Conservation (phyloP, 2,329 filamentous ascomycete genomes). For the Fusarium musae region DNA sequence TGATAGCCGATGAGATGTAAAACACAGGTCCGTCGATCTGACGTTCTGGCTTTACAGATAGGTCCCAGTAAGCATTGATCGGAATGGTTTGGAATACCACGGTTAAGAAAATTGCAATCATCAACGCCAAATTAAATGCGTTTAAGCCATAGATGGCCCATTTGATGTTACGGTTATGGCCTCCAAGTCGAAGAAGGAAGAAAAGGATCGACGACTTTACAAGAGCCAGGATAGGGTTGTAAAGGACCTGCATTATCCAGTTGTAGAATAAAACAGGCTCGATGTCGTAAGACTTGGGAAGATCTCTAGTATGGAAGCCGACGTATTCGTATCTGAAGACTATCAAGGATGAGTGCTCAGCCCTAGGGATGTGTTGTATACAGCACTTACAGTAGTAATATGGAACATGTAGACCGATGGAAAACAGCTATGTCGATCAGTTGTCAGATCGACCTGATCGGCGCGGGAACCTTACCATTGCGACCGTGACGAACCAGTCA, state of each 20-base stretch:
- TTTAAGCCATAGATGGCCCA: conserved; percentile 50
- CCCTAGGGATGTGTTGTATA: accelerated
- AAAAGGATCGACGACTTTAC: conserved; percentile 58
- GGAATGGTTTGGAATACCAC: conserved; percentile 56
- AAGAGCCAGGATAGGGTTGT: conserved; percentile 59
- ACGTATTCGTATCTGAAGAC: conserved; percentile 35
- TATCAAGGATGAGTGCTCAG: background rate
- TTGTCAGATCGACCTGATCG: background rate
- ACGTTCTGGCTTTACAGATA: conserved; percentile 4
- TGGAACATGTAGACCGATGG: conserved; percentile 23
- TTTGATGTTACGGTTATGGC: conserved; percentile 39
- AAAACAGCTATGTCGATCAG: conserved; percentile 13
- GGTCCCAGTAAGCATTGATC: conserved; percentile 50
- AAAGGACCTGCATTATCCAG: conserved; percentile 47
- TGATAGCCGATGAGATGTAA: conserved; percentile 50
- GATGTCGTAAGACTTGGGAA: conserved; percentile 23
- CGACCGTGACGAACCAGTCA: conserved; percentile 29
- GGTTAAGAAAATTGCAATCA: conserved; percentile 50
- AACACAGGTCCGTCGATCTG: conserved; percentile 47
- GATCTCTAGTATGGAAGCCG: conserved; percentile 17
- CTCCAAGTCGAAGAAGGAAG: conserved; percentile 56
- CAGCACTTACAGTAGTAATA: conserved; percentile 29
- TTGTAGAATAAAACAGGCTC: conserved; percentile 38
- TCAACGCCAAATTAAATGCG: conserved; percentile 40
- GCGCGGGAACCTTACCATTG: conserved; percentile 23